Evolutionary conservation across 208 protist species (phyloP), one percentile per base, ranked within the genome.

Genomic region (Leishmania gerbilli): DNA sequence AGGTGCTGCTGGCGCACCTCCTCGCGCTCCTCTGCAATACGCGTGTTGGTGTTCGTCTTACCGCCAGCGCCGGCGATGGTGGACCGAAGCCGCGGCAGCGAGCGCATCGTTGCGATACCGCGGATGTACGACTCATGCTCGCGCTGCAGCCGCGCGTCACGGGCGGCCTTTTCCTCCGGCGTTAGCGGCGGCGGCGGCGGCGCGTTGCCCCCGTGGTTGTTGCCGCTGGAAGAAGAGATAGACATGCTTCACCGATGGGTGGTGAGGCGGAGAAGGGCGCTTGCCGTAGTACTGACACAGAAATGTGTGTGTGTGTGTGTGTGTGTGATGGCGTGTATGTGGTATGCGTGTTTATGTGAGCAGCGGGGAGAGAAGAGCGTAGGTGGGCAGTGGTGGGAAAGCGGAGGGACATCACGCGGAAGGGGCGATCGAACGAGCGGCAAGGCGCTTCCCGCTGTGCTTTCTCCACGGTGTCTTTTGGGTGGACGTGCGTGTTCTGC

Each of bases 31-130:
- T 95, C 87, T 17, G 90, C 89, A 24, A 93, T 84, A 53, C 94
- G 89, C 15, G 89, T 88, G 45, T 86, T 81, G 17, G 88, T 89
- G 69, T 96, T 96, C 5, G 94, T 97, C 76, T 94, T 95, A 15
- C 92, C 92, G 53, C 92, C 91, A 0, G 92, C 94, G 24, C 94
- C 94, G 42, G 94, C 94, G 74, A 96, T 95, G 56, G 92, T 96
- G 11, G 94, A 97, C 51, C 88, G 92, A 58, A 95, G 85, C 27
- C 91, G 89, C 45, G 94, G 91, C 42, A 97, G 77, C 3, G 87
- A 91, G 24, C 91, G 89, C 86, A 93, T 95, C 11, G 92, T 93
- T 24, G 91, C 88, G 64, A 95, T 91, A 55, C 85, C 81, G n/a
- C 84, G 84, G 40, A 97, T 87, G 79, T 94, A 96, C 3, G 79